Percentiles rank a stretch among this genome's conserved stretches.
Evolutionary conservation across 345 rosid species (phyloP).

Genomic region (Cochlearia excelsa): DNA sequence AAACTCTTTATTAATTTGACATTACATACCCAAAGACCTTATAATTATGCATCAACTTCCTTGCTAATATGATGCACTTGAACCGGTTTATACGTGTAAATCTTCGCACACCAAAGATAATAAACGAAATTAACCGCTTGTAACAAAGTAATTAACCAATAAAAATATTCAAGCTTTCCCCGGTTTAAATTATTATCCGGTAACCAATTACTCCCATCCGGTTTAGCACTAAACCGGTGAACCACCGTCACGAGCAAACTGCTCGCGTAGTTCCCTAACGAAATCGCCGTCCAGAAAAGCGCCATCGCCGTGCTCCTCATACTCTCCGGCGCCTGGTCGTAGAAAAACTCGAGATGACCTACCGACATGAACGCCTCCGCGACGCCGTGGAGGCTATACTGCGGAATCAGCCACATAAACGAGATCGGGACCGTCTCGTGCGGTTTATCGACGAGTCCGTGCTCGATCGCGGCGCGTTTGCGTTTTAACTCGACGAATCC

Average conservation of each 20-base stretch:
- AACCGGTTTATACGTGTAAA: conserved; percentile 70
- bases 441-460: conserved; percentile 42
- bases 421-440: conserved; percentile 55
- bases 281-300: conserved; percentile 67
- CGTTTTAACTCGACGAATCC: conserved; percentile 69
- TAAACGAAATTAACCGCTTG: conserved; percentile 60
- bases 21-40: too few species aligned
- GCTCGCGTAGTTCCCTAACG: conserved; percentile 66
- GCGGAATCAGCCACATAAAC: conserved; percentile 76
- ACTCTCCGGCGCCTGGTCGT: conserved; percentile 85
- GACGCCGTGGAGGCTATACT: conserved; percentile 74
- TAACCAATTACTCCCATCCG: conserved; percentile 77
- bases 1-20: too few species aligned
- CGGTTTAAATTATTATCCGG: conserved; percentile 67
- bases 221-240: conserved; percentile 59
- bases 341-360: conserved; percentile 81
- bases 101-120: conserved; percentile 51
- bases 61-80: conserved; percentile 42
- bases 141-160: conserved; percentile 66
- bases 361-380: conserved; percentile 90
- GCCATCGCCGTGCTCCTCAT: conserved; percentile 82
- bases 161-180: conserved; percentile 78
- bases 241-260: conserved; percentile 64
- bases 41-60: conserved; percentile 17
- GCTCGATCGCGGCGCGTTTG: conserved; percentile 45